phyloP scores from a whole-genome alignment of 1,284 basidiomycete genomes.

The Puccinia hordei region DNA sequence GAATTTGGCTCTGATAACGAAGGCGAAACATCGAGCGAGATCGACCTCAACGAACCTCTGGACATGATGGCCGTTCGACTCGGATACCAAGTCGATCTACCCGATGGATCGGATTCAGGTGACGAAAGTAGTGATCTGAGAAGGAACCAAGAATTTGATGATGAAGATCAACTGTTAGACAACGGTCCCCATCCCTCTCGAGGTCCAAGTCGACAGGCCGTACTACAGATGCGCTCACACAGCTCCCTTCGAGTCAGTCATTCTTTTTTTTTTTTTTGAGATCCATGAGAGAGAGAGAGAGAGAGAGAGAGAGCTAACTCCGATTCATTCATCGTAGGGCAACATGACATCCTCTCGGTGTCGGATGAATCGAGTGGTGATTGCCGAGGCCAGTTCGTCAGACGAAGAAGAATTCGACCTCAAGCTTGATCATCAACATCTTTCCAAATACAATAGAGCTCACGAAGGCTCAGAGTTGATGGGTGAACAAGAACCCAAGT shows the following conservation, averaged over 20 bases:
- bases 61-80: constrained; percentile 33
- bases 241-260: constrained; percentile 6
- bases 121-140: background rate
- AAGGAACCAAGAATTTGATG: background rate
- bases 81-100: constrained; percentile 34
- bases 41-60: constrained; percentile 38
- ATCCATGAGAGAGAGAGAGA: no score
- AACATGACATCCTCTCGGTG: no score
- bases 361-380: background rate
- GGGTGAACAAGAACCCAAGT: background rate
- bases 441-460: background rate
- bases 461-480: no score
- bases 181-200: background rate
- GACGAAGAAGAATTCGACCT: constrained; percentile 46
- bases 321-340: background rate
- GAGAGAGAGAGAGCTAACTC: no score
- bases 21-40: constrained; percentile 8
- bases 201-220: background rate
- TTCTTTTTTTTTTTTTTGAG: background rate
- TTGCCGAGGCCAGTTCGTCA: constrained; percentile 32
- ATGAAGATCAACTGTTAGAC: background rate
- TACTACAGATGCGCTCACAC: background rate
- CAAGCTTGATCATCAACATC: constrained; percentile 22
- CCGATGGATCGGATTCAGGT: background rate
- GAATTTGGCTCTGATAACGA: background rate